Base-by-base conservation (phyloP, 1,284 basidiomycete species). In the Boletus subluridellus region DNA sequence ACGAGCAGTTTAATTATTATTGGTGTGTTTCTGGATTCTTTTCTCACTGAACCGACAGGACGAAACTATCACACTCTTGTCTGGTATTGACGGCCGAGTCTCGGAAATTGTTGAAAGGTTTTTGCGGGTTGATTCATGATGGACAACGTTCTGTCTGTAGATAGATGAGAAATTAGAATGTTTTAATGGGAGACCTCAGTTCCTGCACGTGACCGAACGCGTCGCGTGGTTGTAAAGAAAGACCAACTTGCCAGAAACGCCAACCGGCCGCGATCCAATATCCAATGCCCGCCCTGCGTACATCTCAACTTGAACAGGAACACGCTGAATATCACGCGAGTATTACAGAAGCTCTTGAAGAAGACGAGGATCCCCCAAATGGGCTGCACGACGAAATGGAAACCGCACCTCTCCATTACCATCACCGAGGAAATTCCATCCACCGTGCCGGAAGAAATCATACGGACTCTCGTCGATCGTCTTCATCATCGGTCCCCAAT, bases 401-500 rank as follows among this genome's bases (percentile, higher is more conserved):
- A n/a, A n/a, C n/a, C n/a, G n/a, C n/a, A n/a, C n/a, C n/a, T n/a
- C n/a, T n/a, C n/a, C n/a, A n/a, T n/a, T n/a, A n/a, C n/a, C n/a
- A n/a, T n/a, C n/a, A n/a, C 86, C 84, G 17, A 85, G 82, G 59
- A 99, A 81, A 87, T 97, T 98, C 96, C 97, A 99, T 35, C 97
- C 97, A 32, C 95, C 95, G 55, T 91, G 87, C 63, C 89, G 89
- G 86, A 97, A 99, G 80, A 99, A 99, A 53, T 92, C 93, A 69
- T 93, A 89, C 0, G 96, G 95, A 67, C 92, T 92, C 63, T 98
- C 95, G 66, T 96, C 96, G 76, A 97, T 88, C 35, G 93, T 94
- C 76, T 95, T 96, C 93, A 96, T 97, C 72, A 99, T 98, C 4
- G 92, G 92, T 17, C 89, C 87, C 97, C 97, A 99, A 72, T 98